These are phyloP conservation scores for Toxoplasma gondii DNA, from an alignment of 169 alveolate species.

Conservation along the genomic window DNA sequence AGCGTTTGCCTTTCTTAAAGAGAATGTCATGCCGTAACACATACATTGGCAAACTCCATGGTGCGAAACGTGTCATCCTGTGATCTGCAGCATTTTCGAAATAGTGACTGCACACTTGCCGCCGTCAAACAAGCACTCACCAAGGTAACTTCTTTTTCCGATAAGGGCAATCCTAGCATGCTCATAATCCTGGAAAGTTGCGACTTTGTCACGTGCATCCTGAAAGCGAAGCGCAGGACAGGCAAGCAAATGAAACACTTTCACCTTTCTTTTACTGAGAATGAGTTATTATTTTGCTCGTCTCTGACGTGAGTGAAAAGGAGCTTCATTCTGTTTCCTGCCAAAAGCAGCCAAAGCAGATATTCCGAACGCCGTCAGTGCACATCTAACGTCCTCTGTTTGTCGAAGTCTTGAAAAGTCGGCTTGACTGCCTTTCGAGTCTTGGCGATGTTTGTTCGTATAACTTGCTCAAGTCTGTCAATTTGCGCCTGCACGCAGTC, in stretches of 20 bases:
- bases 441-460: slow-evolving; percentile 24
- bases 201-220: slow-evolving; percentile 81
- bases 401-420: slow-evolving; percentile 83
- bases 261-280: background rate
- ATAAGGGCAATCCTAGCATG: slow-evolving; percentile 75
- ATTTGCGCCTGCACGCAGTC: slow-evolving; percentile 26
- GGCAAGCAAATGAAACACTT: background rate
- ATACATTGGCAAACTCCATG: too few species aligned
- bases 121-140: background rate
- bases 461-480: background rate
- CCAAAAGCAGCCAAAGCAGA: background rate
- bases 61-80: too few species aligned
- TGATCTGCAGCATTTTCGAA: too few species aligned
- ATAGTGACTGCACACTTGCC: too few species aligned
- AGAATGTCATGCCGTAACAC: background rate
- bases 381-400: slow-evolving; percentile 60
- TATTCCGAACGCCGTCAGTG: background rate
- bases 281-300: too few species aligned
- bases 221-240: background rate
- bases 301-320: too few species aligned
- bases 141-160: slow-evolving; percentile 73
- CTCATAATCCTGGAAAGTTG: slow-evolving; percentile 82
- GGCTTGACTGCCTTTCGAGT: slow-evolving; percentile 73
- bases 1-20: background rate
- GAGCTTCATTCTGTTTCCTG: too few species aligned